Evolutionary conservation across 2,329 filamentous ascomycete species (phyloP).

Genomic region (Geosmithia flava): DNA sequence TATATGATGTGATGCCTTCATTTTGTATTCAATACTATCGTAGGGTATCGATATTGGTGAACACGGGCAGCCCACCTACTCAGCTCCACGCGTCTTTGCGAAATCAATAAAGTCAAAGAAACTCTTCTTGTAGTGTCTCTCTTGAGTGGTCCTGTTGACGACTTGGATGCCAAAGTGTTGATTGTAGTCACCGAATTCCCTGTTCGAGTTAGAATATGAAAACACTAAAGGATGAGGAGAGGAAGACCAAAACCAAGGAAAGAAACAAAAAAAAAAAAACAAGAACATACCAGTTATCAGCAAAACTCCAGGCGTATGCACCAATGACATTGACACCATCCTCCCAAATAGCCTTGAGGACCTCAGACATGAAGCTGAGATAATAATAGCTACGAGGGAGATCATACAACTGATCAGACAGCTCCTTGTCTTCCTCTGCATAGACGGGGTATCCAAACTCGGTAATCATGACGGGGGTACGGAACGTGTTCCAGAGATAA

Average conservation of each 20-base stretch:
- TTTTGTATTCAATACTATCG: too few relatives aligned
- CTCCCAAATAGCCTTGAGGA: constrained; percentile 40
- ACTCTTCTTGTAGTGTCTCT: constrained; percentile 41
- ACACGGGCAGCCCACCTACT: constrained; percentile 7
- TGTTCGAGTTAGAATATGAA: background rate
- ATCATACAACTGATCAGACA: constrained; percentile 40
- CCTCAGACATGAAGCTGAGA: constrained; percentile 37
- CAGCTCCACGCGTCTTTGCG: constrained; percentile 17
- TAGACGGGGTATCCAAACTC: constrained; percentile 48
- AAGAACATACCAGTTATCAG: constrained; percentile 30
- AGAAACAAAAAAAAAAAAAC: background rate
- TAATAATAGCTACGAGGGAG: constrained; percentile 41
- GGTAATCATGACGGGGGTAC: constrained; percentile 29
- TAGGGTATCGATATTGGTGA: too few relatives aligned
- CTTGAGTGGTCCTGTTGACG: constrained; percentile 38
- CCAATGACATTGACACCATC: constrained; percentile 42
- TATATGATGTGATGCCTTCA: too few relatives aligned
- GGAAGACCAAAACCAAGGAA: background rate
- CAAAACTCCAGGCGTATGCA: constrained; percentile 38
- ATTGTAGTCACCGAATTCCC: constrained; percentile 32
- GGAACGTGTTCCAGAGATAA: constrained; percentile 49
- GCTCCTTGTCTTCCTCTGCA: constrained; percentile 26
- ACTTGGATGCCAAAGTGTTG: constrained; percentile 43
- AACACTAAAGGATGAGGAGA: background rate
- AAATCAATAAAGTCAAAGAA: constrained; percentile 47